Evolutionary conservation across 2,329 filamentous ascomycete species (phyloP), one percentile per base, ranked within the genome.

Genomic region (Beauveria pseudobassiana): DNA sequence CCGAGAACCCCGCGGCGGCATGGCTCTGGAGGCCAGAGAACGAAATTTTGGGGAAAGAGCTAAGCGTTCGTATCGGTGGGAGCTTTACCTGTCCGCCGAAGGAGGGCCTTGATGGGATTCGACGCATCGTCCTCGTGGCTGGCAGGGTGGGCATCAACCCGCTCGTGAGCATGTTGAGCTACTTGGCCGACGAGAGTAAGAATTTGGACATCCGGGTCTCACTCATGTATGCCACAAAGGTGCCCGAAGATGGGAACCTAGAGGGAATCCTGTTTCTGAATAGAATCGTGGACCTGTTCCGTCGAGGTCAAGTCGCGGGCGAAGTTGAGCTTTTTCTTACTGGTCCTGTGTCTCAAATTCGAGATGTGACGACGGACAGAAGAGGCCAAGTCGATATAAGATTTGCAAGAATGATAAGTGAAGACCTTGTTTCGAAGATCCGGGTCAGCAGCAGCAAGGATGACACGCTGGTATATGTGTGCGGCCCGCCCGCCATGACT

Each of bases 131-230:
- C 3, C 87, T 96, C 64, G 79, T 96, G 16, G 91, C 90, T 0
- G 91, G 90, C 1, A 91, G 91, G 1, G 87, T 96, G 24, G 91
- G 91, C 0, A 87, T 96, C 62, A 96, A 96, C 68, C 90, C 90
- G 0, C 75, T 93, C 5, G 82, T 91, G 61, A 90, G 89, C 60
- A 93, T 93, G 72, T 75, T 91, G 54, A 80, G 83, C 18, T 80
- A 82, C 63, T 76, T 92, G 7, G 78, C 78, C 26, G 50, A 54
- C 8, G 74, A 81, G 66, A 75, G 75, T 50, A 45, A 61, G n/a
- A 46, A 45, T 12, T 59, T 71, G 3, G 53, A 63, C 5, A 64
- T 72, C 10, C 73, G 82, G 16, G 80, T 90, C 18, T 76, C 79
- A 48, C 78, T 92, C 62, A 67, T 93, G 38, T 93, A 93, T 71